phyloP scores from a whole-genome alignment of 73 alveolate species.

The Paramecium sonneborni region DNA sequence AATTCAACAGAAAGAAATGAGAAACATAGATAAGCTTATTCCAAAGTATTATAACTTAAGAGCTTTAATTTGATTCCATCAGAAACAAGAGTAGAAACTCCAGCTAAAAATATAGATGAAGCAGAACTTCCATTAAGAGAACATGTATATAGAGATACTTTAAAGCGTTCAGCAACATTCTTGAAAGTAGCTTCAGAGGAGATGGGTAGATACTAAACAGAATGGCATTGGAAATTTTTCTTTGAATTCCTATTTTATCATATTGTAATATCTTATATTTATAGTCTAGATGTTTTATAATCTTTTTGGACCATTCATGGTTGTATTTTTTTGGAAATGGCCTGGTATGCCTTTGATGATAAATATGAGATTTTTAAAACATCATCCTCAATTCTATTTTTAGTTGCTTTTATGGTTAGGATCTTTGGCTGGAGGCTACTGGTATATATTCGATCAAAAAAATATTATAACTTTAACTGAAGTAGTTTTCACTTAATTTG shows the following conservation, averaged over 20 bases:
- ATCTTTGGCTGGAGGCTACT: not conserved
- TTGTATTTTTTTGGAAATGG: constrained; percentile 8
- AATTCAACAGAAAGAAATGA: not conserved
- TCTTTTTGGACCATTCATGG: constrained; percentile 37
- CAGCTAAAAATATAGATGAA: not conserved
- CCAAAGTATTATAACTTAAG: not conserved
- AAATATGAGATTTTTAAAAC: constrained; percentile 25
- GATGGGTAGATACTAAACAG: not conserved
- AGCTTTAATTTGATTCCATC: not conserved
- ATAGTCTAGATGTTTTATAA: not conserved
- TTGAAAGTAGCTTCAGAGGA: not conserved
- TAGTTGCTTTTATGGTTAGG: constrained; percentile 29
- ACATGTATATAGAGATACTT: not conserved
- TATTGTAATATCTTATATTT: not conserved
- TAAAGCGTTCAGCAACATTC: not conserved
- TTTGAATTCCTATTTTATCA: constrained; percentile 14
- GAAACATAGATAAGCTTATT: not conserved
- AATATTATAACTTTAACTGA: constrained; percentile 25
- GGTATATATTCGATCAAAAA: not conserved
- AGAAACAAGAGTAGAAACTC: not conserved
- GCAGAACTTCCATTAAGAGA: not conserved
- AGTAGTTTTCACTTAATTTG: constrained; percentile 9
- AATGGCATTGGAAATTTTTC: not conserved
- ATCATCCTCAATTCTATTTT: constrained; percentile 29
- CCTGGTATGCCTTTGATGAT: constrained; percentile 44